Base-by-base conservation (phyloP, 2,329 filamentous ascomycete species). In the Juglanconis juglandina region DNA sequence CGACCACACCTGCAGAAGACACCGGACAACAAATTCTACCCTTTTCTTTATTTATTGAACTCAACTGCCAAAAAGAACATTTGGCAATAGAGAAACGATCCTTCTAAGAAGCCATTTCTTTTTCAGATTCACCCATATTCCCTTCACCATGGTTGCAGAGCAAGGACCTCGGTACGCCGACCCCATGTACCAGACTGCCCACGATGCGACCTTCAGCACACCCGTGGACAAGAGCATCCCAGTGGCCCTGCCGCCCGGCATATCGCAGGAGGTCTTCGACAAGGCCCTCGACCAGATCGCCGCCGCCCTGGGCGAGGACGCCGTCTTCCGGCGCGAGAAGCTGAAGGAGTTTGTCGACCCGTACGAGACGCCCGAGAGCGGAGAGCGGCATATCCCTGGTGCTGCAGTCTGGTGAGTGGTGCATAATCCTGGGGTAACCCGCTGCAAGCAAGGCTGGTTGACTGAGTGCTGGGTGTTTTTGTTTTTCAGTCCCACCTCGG, bases 281-380 rank as follows among this genome's bases (percentile, higher is more conserved):
- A 56, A 62, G 10, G 77, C 76, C 3, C 67, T 79, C 8, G 55
- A 69, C 37, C 68, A 73, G 49, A 72, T 76, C 52, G 67, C 69
- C 54, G 63, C 61, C 11, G 63, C 70, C 2, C 66, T 79, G 3
- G 76, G 77, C 2, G 63, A 72, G 33, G 71, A 76, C 14, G 70
- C 74, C 3, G 74, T 80, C 1, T 73, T 77, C 56, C 68, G 69
- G 5, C 71, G 72, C n/a, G 68, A 73, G 32, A 70, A 66, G 1
- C 62, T 80, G 39, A 72, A 68, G 5, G 77, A 79, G 59, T 79
- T 79, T 60, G 76, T 79, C 48, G 77, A 79, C 57, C 77, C 77
- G 1, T 80, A 79, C 57, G 77, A 80, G 66, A 69, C 79, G 9
- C 72, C 72, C 3, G 77, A 79, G 61, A 70, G 69, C 3, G 72